A percentile compares a stretch with the other conserved stretches of the same genome.
phyloP scores from a whole-genome alignment of 805 yeast genomes.

The Pichia phayaonensis region DNA sequence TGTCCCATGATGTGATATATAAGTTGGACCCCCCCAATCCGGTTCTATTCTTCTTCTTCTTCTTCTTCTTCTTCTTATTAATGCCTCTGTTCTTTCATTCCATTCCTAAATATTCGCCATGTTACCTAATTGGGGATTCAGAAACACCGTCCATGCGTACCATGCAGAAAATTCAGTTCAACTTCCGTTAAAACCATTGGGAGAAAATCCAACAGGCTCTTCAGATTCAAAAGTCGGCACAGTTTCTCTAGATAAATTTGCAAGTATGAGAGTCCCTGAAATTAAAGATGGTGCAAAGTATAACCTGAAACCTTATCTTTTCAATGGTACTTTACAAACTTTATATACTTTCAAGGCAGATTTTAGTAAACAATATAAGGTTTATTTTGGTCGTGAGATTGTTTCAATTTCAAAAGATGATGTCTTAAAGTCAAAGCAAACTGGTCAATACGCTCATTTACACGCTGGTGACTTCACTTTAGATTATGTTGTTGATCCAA shows the following conservation, averaged over 20 bases:
- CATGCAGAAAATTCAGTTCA: constrained; percentile 20
- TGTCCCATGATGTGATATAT: too few species aligned
- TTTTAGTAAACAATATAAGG: constrained; percentile 33
- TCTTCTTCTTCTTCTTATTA: not conserved
- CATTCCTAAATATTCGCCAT: not conserved
- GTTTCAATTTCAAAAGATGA: constrained; percentile 27
- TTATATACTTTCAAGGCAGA: constrained; percentile 40
- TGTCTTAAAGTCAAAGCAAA: constrained; percentile 1
- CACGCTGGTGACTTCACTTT: constrained; percentile 37
- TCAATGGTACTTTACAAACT: constrained; percentile 44
- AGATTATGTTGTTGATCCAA: constrained; percentile 38
- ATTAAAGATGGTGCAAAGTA: constrained; percentile 32
- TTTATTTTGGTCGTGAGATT: constrained; percentile 39
- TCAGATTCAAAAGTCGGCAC: not conserved
- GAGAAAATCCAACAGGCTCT: not conserved
- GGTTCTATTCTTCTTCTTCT: too few species aligned
- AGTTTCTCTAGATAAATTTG: constrained; percentile 28
- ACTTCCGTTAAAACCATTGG: constrained; percentile 16
- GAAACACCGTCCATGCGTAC: constrained; percentile 23
- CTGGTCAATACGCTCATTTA: constrained; percentile 13
- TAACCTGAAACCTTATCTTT: constrained; percentile 37
- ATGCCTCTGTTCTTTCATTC: not conserved
- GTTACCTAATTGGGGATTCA: constrained; percentile 28
- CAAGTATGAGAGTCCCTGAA: constrained; percentile 34
- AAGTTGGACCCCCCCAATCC: too few species aligned